phyloP scores from a whole-genome alignment of 1,284 basidiomycete genomes.

The Meira miltonrushii region DNA sequence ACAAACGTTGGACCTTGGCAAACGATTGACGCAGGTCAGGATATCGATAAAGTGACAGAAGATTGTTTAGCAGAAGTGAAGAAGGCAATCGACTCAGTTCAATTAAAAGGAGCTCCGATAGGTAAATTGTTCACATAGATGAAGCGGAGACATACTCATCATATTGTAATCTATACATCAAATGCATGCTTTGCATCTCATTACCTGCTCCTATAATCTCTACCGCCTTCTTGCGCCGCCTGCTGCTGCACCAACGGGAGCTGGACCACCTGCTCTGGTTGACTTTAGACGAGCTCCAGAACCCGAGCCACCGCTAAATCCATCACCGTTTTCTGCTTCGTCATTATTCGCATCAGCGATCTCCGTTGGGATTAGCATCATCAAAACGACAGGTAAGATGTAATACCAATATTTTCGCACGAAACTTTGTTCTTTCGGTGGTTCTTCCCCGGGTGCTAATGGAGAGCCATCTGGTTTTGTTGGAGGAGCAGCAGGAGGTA shows the following conservation, averaged over 20 bases:
- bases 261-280: background rate
- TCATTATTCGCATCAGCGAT: conserved; percentile 5
- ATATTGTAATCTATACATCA: too few relatives aligned
- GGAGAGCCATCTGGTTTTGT: conserved; percentile 9
- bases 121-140: background rate
- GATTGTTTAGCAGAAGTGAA: conserved; percentile 19
- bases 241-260: background rate
- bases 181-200: background rate
- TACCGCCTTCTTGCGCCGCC: background rate
- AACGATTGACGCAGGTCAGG: conserved; percentile 37
- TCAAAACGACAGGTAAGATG: conserved; percentile 1
- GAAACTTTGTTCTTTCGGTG: conserved; percentile 12
- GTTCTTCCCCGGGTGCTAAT: conserved; percentile 4
- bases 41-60: conserved; percentile 38
- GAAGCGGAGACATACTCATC: background rate
- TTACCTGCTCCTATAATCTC: background rate
- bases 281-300: background rate
- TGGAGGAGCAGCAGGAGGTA: background rate
- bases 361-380: conserved; percentile 7
- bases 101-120: background rate
- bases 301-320: background rate
- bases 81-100: background rate
- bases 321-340: conserved; percentile 1
- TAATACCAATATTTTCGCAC: conserved; percentile 11
- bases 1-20: conserved; percentile 35